Evolutionary conservation across 257 asterid genomes (phyloP).

Genomic region (Scutellaria galericulata): DNA sequence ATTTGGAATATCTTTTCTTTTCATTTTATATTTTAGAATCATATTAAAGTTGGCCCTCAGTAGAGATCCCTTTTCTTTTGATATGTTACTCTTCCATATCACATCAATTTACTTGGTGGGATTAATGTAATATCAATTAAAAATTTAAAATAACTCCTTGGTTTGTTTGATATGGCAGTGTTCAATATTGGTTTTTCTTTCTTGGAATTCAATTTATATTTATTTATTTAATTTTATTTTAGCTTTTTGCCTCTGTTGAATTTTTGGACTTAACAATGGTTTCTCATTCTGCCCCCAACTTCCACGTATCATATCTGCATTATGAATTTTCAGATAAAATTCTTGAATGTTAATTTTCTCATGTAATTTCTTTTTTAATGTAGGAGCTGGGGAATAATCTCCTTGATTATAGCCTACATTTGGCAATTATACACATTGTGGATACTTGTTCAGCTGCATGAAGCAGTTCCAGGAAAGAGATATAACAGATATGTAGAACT

Average conservation of each 20-base stretch:
- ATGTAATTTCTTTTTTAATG: neutral
- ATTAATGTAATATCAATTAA: too few species aligned
- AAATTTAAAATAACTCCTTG: too few species aligned
- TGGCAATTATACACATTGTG: conserved; percentile 98
- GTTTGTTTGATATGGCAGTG: too few species aligned
- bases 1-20: conserved; percentile 34
- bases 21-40: too few species aligned
- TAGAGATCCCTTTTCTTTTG: too few species aligned
- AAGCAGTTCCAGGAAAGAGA: conserved; percentile 98
- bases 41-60: too few species aligned
- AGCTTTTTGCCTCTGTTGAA: neutral
- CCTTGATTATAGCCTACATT: conserved; percentile 77
- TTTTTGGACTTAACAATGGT: neutral
- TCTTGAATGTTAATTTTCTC: neutral
- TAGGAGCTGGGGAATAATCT: conserved; percentile 98
- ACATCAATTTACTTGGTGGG: too few species aligned
- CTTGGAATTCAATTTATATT: neutral
- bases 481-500: conserved; percentile 96
- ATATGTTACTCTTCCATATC: too few species aligned
- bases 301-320: too few species aligned
- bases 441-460: conserved; percentile 98
- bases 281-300: too few species aligned
- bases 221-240: neutral
- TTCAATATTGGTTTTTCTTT: neutral
- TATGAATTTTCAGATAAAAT: too few species aligned